Conservation (phyloP, 768 basidiomycete species). For the Lactarius akahatsu region DNA sequence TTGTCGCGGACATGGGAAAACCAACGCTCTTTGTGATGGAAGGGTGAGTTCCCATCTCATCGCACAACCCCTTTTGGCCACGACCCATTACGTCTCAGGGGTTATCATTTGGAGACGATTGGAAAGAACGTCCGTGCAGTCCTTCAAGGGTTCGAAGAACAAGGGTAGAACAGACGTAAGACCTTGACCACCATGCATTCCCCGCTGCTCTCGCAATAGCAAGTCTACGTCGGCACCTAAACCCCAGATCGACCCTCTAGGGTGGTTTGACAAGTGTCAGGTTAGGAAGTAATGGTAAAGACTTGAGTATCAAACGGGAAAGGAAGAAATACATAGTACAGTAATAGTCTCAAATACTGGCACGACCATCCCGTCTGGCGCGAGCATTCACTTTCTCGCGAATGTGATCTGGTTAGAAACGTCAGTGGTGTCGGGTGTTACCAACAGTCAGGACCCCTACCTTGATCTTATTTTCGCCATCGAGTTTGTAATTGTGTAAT, state of each 20-base stretch:
- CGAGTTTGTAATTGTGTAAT: slow-evolving; percentile 95
- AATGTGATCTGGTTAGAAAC: slow-evolving; percentile 27
- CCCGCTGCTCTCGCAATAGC: neutral
- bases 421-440: slow-evolving; percentile 6
- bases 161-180: neutral
- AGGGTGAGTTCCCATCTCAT: slow-evolving; percentile 32
- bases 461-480: slow-evolving; percentile 99
- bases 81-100: slow-evolving; percentile 25
- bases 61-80: neutral
- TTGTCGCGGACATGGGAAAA: slow-evolving; percentile 27
- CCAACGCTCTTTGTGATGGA: slow-evolving; percentile 40
- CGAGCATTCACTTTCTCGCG: slow-evolving; percentile 29
- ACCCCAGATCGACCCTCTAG: neutral
- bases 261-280: slow-evolving; percentile 1
- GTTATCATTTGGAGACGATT: slow-evolving; percentile 34
- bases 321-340: slow-evolving; percentile 22
- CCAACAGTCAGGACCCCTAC: slow-evolving; percentile 38
- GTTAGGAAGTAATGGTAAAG: slow-evolving; percentile 10
- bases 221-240: neutral
- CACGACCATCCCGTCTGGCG: neutral
- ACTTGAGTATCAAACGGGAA: neutral
- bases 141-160: slow-evolving; percentile 32
- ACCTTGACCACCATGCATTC: neutral
- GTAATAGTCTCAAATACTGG: slow-evolving; percentile 15
- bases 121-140: slow-evolving; percentile 35